Conservation (phyloP, 345 rosid genomes). For the Stellera chamaejasme region DNA sequence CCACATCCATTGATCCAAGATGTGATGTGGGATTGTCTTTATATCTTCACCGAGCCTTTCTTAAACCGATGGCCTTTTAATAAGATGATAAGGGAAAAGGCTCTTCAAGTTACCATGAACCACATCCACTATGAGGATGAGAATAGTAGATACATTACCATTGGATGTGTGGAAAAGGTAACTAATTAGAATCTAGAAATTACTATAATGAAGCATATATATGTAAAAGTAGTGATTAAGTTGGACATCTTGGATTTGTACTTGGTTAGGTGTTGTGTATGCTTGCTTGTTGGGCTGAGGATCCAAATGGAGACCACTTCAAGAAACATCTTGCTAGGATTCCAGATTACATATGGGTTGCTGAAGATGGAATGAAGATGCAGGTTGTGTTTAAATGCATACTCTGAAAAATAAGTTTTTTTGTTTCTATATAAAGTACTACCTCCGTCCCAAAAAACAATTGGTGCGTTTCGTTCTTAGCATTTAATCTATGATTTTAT, state of each 20-base stretch:
- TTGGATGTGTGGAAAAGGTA: slow-evolving; percentile 64
- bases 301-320: slow-evolving; percentile 53
- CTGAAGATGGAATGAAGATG: slow-evolving; percentile 96
- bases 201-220: not conserved
- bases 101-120: slow-evolving; percentile 43
- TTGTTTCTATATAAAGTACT: too few species aligned
- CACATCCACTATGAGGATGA: slow-evolving; percentile 66
- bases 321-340: slow-evolving; percentile 78
- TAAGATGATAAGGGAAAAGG: slow-evolving; percentile 37
- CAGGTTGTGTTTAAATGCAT: slow-evolving; percentile 32
- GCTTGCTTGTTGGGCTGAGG: slow-evolving; percentile 82
- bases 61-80: slow-evolving; percentile 50
- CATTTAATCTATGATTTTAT: too few species aligned
- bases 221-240: slow-evolving; percentile 6
- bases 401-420: not conserved
- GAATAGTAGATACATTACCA: slow-evolving; percentile 56
- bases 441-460: too few species aligned
- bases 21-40: slow-evolving; percentile 48
- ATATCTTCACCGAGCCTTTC: slow-evolving; percentile 40
- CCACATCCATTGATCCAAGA: slow-evolving; percentile 54
- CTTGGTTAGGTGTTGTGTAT: slow-evolving; percentile 35
- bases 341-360: slow-evolving; percentile 78
- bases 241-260: not conserved
- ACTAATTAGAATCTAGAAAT: not conserved
- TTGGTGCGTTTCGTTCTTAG: too few species aligned